phyloP scores from a whole-genome alignment of 768 basidiomycete species.

The Candolleomyces eurysporus region DNA sequence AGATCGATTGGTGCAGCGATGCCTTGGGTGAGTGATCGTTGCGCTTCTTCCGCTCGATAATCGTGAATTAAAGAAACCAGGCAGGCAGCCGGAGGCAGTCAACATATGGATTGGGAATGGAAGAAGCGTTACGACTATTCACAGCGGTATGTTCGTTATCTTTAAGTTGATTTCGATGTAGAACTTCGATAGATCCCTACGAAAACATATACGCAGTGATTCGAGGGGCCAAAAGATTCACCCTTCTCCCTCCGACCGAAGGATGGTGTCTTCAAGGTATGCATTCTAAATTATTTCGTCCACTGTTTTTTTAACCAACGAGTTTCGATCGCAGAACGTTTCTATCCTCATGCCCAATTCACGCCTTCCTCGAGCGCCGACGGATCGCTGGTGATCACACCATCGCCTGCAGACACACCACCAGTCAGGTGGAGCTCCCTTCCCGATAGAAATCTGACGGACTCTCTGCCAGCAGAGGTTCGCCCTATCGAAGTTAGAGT shows the following conservation, averaged over 20 bases:
- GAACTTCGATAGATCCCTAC: constrained; percentile 62
- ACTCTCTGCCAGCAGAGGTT: constrained; percentile 47
- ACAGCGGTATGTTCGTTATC: constrained; percentile 58
- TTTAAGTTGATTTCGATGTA: too few relatives aligned
- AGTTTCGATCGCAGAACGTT: constrained; percentile 40
- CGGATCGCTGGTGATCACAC: constrained; percentile 26
- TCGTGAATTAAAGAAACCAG: not conserved
- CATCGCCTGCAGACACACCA: constrained; percentile 28
- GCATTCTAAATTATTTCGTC: constrained; percentile 8
- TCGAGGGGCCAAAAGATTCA: constrained; percentile 82
- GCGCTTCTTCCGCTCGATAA: not conserved
- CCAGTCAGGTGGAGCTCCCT: constrained; percentile 84
- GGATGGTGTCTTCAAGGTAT: constrained; percentile 79
- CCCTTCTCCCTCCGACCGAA: constrained; percentile 86
- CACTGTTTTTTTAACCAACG: not conserved
- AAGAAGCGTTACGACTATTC: constrained; percentile 78
- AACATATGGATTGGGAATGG: constrained; percentile 91
- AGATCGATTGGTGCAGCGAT: constrained; percentile 73
- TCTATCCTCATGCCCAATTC: constrained; percentile 69
- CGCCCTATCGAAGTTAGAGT: constrained; percentile 69
- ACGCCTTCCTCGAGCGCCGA: constrained; percentile 38
- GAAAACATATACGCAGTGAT: constrained; percentile 93
- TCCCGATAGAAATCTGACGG: constrained; percentile 49
- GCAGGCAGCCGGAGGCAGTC: constrained; percentile 77
- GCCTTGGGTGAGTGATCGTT: constrained; percentile 60